phyloP scores from a whole-genome alignment of 495 filamentous ascomycete genomes.

The Trichoderma virens region DNA sequence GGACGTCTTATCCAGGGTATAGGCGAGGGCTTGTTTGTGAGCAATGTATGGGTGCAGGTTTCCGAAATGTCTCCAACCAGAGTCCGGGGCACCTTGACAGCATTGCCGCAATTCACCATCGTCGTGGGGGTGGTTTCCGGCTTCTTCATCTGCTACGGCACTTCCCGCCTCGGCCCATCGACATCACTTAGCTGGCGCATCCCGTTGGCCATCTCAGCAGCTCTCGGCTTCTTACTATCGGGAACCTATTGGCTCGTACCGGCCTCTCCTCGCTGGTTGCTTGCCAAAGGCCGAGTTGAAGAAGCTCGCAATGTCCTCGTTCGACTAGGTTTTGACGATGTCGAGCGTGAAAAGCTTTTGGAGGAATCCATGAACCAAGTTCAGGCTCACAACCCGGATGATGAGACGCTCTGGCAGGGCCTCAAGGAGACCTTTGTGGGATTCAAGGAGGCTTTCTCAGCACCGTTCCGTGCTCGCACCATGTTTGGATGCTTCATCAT shows the following conservation, averaged over 20 bases:
- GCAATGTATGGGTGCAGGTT: slow-evolving; percentile 51
- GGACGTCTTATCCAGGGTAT: slow-evolving; percentile 50
- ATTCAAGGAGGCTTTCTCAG: slow-evolving; percentile 19
- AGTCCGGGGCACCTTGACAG: slow-evolving; percentile 45
- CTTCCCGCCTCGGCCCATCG: slow-evolving; percentile 29
- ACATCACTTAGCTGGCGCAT: slow-evolving; percentile 53
- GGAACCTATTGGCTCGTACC: slow-evolving; percentile 29
- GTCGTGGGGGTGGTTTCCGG: slow-evolving; percentile 46
- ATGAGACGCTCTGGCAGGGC: slow-evolving; percentile 9
- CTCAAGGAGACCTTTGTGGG: slow-evolving; percentile 13
- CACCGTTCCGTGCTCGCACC: slow-evolving; percentile 16
- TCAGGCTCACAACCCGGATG: neutral
- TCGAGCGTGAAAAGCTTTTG: slow-evolving; percentile 23
- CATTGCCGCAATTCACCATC: slow-evolving; percentile 49
- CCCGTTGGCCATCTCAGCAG: slow-evolving; percentile 42
- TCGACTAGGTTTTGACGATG: slow-evolving; percentile 19
- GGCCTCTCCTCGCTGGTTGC: slow-evolving; percentile 37
- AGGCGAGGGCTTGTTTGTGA: slow-evolving; percentile 54
- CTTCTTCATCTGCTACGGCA: slow-evolving; percentile 58
- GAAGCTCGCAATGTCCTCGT: slow-evolving; percentile 19
- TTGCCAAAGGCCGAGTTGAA: slow-evolving; percentile 20
- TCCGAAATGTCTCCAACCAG: slow-evolving; percentile 54
- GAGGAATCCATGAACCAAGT: slow-evolving; percentile 15
- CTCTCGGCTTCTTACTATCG: slow-evolving; percentile 33
- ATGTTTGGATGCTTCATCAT: slow-evolving; percentile 30